These are phyloP conservation scores for Rhizopogon salebrosus DNA, from an alignment of 768 basidiomycete species.

Conservation along the genomic window DNA sequence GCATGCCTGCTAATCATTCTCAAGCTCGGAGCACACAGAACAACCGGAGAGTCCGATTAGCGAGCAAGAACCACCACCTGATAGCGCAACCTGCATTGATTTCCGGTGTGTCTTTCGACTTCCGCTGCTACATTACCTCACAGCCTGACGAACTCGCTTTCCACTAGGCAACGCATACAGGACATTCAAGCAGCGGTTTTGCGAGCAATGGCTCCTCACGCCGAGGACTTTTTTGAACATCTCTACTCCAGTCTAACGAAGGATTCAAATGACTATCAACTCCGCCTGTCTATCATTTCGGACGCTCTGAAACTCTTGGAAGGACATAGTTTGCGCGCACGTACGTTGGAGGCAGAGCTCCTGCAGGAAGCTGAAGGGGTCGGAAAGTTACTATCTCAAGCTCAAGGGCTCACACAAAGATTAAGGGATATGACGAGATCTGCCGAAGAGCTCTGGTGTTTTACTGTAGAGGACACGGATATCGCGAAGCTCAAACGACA, in stretches of 20 bases:
- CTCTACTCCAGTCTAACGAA: background rate
- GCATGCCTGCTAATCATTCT: background rate
- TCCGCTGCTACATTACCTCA: too few relatives aligned
- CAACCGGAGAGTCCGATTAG: background rate
- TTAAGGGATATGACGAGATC: slow-evolving; percentile 2
- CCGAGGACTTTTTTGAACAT: background rate
- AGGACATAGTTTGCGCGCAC: background rate
- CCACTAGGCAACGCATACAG: background rate
- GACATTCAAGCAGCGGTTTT: background rate
- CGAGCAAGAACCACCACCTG: background rate
- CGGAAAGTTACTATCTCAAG: background rate
- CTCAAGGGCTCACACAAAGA: background rate
- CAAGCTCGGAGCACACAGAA: background rate
- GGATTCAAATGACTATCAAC: background rate
- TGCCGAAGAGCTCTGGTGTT: slow-evolving; percentile 4
- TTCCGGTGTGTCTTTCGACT: background rate
- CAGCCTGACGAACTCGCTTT: background rate
- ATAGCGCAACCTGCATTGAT: background rate
- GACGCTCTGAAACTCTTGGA: background rate
- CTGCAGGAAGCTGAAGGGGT: background rate
- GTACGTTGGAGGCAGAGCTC: background rate
- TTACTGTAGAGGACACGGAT: background rate
- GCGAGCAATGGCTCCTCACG: background rate
- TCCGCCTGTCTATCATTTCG: background rate
- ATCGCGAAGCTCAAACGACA: background rate